phyloP scores from a whole-genome alignment of 164 flowering plant species.

The Piper longum region DNA sequence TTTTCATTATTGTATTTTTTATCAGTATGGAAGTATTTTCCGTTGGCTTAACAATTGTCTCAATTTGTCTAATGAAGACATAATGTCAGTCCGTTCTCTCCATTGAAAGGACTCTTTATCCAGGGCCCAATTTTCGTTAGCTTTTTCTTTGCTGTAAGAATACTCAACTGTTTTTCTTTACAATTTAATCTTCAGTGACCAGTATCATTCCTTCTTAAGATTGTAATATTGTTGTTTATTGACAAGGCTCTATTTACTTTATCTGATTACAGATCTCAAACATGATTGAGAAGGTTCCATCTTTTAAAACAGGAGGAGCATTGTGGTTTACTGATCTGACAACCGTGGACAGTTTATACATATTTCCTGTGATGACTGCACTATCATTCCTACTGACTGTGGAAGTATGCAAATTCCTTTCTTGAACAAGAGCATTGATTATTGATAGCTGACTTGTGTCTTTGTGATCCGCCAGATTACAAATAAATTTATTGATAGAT shows the following conservation, averaged over 20 bases:
- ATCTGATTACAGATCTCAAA: slow-evolving; percentile 38
- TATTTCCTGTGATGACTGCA: slow-evolving; percentile 61
- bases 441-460: not conserved
- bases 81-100: slow-evolving; percentile 70
- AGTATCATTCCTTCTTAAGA: not conserved
- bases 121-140: slow-evolving; percentile 79
- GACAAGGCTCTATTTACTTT: not conserved
- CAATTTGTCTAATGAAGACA: slow-evolving; percentile 28
- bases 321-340: slow-evolving; percentile 81
- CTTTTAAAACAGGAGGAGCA: slow-evolving; percentile 73
- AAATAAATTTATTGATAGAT: too few species aligned
- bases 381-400: slow-evolving; percentile 61
- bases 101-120: slow-evolving; percentile 66
- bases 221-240: not conserved
- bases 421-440: too few species aligned
- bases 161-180: too few species aligned
- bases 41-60: not conserved
- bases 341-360: slow-evolving; percentile 59
- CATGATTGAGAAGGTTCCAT: slow-evolving; percentile 87
- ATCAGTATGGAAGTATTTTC: not conserved
- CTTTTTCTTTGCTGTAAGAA: slow-evolving; percentile 77
- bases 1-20: not conserved
- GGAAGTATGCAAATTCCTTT: slow-evolving; percentile 36
- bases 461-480: too few species aligned
- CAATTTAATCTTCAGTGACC: not conserved